Evolutionary conservation across 305 asterid genomes (phyloP).

Genomic region (Solanum hybrid): DNA sequence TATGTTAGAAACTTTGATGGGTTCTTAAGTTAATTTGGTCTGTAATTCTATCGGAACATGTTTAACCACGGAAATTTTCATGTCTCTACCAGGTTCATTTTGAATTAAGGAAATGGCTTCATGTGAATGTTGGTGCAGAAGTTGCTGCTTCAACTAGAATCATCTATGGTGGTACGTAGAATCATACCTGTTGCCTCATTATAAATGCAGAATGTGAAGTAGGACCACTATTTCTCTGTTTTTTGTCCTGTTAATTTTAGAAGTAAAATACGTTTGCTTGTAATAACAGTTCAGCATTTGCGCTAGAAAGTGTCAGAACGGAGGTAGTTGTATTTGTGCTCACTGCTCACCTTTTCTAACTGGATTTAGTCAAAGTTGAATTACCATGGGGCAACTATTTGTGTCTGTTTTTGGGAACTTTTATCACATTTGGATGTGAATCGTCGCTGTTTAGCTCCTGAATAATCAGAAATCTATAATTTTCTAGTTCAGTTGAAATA

Average conservation of each 20-base stretch:
- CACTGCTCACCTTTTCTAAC: background rate
- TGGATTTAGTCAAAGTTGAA: background rate
- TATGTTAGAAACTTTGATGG: background rate
- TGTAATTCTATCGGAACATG: background rate
- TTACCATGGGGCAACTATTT: background rate
- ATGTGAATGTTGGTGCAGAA: conserved; percentile 18
- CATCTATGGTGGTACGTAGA: conserved; percentile 28
- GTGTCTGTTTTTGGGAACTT: background rate
- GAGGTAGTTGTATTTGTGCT: background rate
- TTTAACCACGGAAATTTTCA: background rate
- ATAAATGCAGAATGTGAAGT: background rate
- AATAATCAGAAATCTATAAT: background rate
- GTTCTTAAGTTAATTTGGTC: background rate
- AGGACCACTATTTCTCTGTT: background rate
- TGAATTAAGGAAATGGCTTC: conserved; percentile 35
- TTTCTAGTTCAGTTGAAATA: background rate
- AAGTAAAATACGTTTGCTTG: background rate
- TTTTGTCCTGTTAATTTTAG: background rate
- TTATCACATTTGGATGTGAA: background rate
- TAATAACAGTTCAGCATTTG: background rate
- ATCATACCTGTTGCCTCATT: background rate
- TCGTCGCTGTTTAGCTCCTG: background rate
- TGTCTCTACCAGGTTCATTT: conserved; percentile 20
- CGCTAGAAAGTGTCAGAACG: background rate
- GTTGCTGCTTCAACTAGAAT: conserved; percentile 29